A percentile compares a stretch with the other conserved stretches of the same genome.
phyloP scores from a whole-genome alignment of 1,139 yeast genomes.

The Blastobotrys capitulatus region DNA sequence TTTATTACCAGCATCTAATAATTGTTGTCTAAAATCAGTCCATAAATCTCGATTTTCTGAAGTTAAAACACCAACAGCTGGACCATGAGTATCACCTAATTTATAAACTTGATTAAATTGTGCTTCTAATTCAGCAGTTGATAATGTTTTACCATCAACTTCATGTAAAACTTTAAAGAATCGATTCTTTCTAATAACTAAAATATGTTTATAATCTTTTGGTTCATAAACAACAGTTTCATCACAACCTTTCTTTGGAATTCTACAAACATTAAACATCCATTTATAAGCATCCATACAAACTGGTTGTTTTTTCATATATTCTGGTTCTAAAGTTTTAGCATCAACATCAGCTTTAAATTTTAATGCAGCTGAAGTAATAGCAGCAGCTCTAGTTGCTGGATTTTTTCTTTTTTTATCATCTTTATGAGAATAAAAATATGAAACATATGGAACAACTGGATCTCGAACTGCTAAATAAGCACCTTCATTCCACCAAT shows the following conservation, averaged over 20 bases:
- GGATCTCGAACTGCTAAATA: slow-evolving; percentile 91
- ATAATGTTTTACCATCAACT: slow-evolving; percentile 47
- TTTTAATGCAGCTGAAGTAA: slow-evolving; percentile 38
- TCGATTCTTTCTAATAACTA: slow-evolving; percentile 70
- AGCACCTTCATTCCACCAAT: slow-evolving; percentile 93
- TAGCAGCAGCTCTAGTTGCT: slow-evolving; percentile 66
- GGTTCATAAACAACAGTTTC: slow-evolving; percentile 28
- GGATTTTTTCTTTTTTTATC: slow-evolving; percentile 53
- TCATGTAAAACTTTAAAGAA: slow-evolving; percentile 71
- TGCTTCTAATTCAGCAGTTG: slow-evolving; percentile 58
- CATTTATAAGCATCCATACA: slow-evolving; percentile 91
- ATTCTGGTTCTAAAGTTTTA: slow-evolving; percentile 57
- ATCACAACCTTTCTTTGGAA: slow-evolving; percentile 44
- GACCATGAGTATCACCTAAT: slow-evolving; percentile 41
- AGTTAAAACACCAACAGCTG: slow-evolving; percentile 74
- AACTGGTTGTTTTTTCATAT: slow-evolving; percentile 72
- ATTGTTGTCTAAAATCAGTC: slow-evolving; percentile 54
- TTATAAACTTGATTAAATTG: slow-evolving; percentile 56
- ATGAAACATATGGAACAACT: slow-evolving; percentile 87
- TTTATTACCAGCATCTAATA: slow-evolving; percentile 45
- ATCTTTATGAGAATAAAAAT: slow-evolving; percentile 82
- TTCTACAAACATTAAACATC: slow-evolving; percentile 87
- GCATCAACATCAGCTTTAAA: slow-evolving; percentile 37
- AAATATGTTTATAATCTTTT: slow-evolving; percentile 46
- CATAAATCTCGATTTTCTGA: slow-evolving; percentile 84